Percentiles rank a stretch among this genome's conserved stretches.
Evolutionary conservation across 73 alveolate species (phyloP).

Genomic region (Tetrahymena borealis): DNA sequence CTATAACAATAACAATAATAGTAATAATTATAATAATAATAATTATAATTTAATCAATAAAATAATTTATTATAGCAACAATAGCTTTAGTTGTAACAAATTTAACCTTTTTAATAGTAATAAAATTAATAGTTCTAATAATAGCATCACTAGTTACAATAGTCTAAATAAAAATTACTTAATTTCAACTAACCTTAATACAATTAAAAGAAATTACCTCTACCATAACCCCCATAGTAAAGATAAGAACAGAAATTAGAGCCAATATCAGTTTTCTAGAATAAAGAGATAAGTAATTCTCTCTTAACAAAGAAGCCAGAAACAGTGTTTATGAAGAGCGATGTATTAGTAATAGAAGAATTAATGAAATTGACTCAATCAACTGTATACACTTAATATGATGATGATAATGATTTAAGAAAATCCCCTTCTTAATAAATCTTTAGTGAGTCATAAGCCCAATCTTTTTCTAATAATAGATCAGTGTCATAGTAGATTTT

Average conservation of each 20-base stretch:
- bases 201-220: no score
- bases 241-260: no score
- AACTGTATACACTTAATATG: background rate
- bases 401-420: background rate
- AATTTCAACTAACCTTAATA: no score
- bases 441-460: background rate
- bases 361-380: background rate
- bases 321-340: background rate
- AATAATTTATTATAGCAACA: background rate
- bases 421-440: background rate
- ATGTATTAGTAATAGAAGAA: background rate
- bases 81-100: no score
- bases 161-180: background rate
- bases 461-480: background rate
- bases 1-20: background rate
- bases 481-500: no score
- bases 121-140: no score
- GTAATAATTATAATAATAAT: background rate
- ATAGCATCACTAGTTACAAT: background rate
- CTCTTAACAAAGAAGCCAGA: background rate
- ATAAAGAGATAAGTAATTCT: no score
- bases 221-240: no score
- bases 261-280: no score
- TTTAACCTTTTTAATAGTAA: no score
- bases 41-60: background rate